Evolutionary conservation across 345 rosid species (phyloP).

Genomic region (Clausena lansium): DNA sequence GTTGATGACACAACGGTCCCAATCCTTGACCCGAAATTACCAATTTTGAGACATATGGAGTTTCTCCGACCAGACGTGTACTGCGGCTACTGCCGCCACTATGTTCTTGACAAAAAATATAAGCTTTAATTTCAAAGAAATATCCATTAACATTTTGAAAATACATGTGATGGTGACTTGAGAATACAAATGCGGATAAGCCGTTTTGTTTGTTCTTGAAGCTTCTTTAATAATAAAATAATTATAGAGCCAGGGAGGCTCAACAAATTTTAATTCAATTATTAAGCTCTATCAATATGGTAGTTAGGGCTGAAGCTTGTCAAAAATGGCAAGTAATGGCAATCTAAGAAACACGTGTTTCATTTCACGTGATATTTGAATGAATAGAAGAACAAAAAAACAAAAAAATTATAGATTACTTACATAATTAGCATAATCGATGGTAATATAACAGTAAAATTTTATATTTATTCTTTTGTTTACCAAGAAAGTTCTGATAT

Average conservation of each 20-base stretch:
- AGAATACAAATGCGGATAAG: neutral
- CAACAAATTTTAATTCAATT: neutral
- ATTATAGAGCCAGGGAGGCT: neutral
- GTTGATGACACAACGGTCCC: constrained; percentile 3
- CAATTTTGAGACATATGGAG: constrained; percentile 2
- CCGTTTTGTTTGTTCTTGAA: neutral
- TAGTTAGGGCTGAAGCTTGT: neutral
- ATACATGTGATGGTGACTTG: neutral
- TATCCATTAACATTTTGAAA: constrained; percentile 12
- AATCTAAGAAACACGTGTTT: neutral
- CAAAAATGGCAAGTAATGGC: neutral
- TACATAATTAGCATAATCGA: too few species aligned
- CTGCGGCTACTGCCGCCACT: constrained; percentile 17
- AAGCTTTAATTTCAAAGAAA: neutral
- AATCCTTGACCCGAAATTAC: constrained; percentile 6
- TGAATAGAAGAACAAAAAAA: neutral
- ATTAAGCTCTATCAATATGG: neutral
- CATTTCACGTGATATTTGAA: neutral
- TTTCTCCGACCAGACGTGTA: constrained; percentile 4
- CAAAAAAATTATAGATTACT: neutral
- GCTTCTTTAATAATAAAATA: neutral
- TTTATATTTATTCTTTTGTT: too few species aligned
- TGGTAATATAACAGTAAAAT: too few species aligned
- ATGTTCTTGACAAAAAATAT: neutral
- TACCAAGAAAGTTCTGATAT: neutral